A percentile compares a stretch with the other conserved stretches of the same genome.
phyloP scores from a whole-genome alignment of 2,329 filamentous ascomycete species.

The Diaporthe sp. region DNA sequence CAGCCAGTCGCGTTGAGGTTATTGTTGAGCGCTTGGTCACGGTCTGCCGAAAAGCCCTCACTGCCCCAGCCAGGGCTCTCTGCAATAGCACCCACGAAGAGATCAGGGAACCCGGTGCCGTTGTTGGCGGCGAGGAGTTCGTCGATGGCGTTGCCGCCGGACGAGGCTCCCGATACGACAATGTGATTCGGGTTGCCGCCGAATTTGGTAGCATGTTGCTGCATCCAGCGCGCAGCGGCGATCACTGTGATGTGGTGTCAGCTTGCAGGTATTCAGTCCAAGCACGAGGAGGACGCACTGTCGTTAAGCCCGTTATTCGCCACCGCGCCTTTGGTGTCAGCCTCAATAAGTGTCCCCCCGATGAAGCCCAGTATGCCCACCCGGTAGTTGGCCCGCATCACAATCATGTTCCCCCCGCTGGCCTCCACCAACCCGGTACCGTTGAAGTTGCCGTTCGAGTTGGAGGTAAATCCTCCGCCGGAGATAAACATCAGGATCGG shows the following conservation, averaged over 20 bases:
- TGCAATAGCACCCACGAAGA: constrained; percentile 33
- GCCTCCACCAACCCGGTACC: constrained; percentile 34
- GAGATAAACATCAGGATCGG: constrained; percentile 37
- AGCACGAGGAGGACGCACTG: neutral
- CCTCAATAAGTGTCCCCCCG: constrained; percentile 32
- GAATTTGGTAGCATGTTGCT: constrained; percentile 36
- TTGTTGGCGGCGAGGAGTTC: constrained; percentile 38
- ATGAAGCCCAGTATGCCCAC: constrained; percentile 38
- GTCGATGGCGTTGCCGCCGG: constrained; percentile 35
- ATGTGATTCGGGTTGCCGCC: constrained; percentile 39
- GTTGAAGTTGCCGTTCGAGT: constrained; percentile 38
- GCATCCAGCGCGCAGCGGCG: constrained; percentile 35
- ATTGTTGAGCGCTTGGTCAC: constrained; percentile 27
- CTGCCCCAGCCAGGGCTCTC: constrained; percentile 36
- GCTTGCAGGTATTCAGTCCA: neutral
- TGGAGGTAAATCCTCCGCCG: constrained; percentile 34
- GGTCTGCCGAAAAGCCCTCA: constrained; percentile 14
- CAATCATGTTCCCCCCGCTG: constrained; percentile 36
- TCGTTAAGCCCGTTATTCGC: constrained; percentile 36
- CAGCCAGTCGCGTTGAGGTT: constrained; percentile 35
- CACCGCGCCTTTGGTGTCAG: constrained; percentile 29
- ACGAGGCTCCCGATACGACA: constrained; percentile 30
- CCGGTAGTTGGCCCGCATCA: constrained; percentile 34
- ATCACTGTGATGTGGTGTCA: constrained; percentile 11
- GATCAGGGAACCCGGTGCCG: constrained; percentile 31